Base-by-base conservation (phyloP, 1,139 yeast genomes). In the Candida sp. region DNA sequence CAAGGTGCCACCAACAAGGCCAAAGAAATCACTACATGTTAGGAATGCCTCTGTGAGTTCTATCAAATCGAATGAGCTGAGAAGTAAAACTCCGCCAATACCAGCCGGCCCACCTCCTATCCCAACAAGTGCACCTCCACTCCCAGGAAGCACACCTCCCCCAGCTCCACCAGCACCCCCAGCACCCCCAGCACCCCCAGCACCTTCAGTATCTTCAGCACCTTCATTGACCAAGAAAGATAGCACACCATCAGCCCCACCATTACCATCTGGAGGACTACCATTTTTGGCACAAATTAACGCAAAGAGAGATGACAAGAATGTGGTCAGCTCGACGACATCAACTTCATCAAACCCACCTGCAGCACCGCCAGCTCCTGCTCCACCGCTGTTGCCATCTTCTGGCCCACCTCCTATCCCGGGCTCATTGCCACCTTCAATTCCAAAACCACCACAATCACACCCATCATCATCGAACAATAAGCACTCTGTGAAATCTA, bases 221-320 rank as follows among this genome's bases (percentile, higher is more conserved):
- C 51, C 57, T 17, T 59, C 66, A 12, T 53, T 60, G 30, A 17
- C 17, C 17, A 17, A 17, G 17, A 17, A 17, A 17, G 17, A 17
- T 17, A 17, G 17, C 17, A 17, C 17, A 2, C 49, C 59, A 41
- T 61, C 65, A 7, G 50, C 63, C 2, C 61, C 65, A n/a, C 46
- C 67, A 48, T 63, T 56, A 7, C 53, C 61, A 11, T 54, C 63
- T 12, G 67, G 68, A 8, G 65, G 72, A 0, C 61, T 79, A 11
- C 82, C 84, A 5, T 83, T 84, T 58, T 68, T 84, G 42, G 82
- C 85, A 1, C 82, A 83, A 51, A 83, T 84, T 42, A 81, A 82
- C 57, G 77, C 78, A 44, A 81, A 77, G 55, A 69, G 88, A 60
- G 79, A 80, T 53, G 85, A 82, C 42, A 57, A 78, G 0, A 80